Evolutionary conservation across 495 filamentous ascomycete species (phyloP).

Genomic region (Aspergillus homomorphus): DNA sequence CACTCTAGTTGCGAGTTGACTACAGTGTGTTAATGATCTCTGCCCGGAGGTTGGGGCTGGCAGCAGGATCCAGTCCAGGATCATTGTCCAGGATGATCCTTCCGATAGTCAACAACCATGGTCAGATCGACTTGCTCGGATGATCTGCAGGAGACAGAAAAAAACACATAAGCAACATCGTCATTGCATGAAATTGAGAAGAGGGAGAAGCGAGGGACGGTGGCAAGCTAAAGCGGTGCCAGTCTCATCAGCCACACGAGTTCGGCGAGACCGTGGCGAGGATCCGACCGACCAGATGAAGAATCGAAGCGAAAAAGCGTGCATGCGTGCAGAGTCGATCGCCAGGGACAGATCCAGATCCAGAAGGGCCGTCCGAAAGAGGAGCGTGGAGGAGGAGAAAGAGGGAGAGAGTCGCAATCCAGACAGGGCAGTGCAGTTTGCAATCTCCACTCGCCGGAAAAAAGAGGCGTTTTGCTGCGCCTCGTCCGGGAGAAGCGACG

Average conservation of each 20-base stretch:
- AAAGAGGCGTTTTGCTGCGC: conserved; percentile 2
- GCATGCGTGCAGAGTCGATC: conserved; percentile 4
- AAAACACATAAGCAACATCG: not conserved
- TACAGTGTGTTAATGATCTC: not conserved
- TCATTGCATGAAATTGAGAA: not conserved
- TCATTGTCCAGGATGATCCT: not conserved
- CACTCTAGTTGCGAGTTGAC: too few relatives aligned
- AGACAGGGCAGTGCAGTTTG: conserved; percentile 2
- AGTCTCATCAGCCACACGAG: conserved; percentile 2
- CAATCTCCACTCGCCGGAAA: not conserved
- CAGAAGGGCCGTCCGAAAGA: not conserved
- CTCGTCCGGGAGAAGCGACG: not conserved
- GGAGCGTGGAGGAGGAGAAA: not conserved
- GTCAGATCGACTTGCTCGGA: not conserved
- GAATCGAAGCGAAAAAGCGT: too few relatives aligned
- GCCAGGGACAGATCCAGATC: conserved; percentile 2
- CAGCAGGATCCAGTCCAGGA: not conserved
- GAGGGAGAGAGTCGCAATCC: not conserved
- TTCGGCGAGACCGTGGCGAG: conserved; percentile 6
- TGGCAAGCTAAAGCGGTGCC: not conserved
- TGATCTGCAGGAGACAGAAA: not conserved
- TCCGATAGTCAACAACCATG: too few relatives aligned
- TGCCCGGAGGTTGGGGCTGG: not conserved
- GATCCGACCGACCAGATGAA: too few relatives aligned
- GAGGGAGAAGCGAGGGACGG: not conserved